Evolutionary conservation across 441 rosid genomes (phyloP).

Genomic region (Gossypium schwendimanii): DNA sequence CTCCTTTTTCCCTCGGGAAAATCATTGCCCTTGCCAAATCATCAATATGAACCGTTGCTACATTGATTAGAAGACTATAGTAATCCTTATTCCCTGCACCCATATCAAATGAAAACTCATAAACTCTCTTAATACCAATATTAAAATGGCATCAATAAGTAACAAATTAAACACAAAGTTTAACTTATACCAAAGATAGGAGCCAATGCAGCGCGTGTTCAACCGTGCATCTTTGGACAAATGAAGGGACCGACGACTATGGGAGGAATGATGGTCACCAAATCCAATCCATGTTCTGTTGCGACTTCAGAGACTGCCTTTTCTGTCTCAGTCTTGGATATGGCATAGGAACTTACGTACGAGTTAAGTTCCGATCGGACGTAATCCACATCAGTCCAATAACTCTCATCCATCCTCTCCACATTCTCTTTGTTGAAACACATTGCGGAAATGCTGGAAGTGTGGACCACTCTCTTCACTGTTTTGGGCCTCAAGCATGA

Average conservation of each 20-base stretch:
- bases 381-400: constrained; percentile 32
- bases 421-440: neutral
- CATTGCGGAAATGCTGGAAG: constrained; percentile 28
- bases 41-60: constrained; percentile 38
- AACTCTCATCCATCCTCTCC: constrained; percentile 31
- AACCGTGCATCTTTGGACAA: constrained; percentile 27
- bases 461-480: constrained; percentile 26
- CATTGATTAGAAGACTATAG: constrained; percentile 16
- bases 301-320: constrained; percentile 27
- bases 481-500: constrained; percentile 35
- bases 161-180: neutral
- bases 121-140: neutral
- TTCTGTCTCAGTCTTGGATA: constrained; percentile 32
- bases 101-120: neutral
- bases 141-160: neutral
- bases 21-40: constrained; percentile 36
- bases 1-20: constrained; percentile 10
- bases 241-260: constrained; percentile 35
- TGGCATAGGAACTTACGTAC: constrained; percentile 1
- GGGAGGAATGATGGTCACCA: constrained; percentile 29
- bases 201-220: constrained; percentile 22
- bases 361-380: neutral
- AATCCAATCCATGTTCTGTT: constrained; percentile 26
- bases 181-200: constrained; percentile 23
- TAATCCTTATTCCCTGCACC: constrained; percentile 6